Conservation (phyloP, 257 asterid species). For the Haberlea rhodopensis region DNA sequence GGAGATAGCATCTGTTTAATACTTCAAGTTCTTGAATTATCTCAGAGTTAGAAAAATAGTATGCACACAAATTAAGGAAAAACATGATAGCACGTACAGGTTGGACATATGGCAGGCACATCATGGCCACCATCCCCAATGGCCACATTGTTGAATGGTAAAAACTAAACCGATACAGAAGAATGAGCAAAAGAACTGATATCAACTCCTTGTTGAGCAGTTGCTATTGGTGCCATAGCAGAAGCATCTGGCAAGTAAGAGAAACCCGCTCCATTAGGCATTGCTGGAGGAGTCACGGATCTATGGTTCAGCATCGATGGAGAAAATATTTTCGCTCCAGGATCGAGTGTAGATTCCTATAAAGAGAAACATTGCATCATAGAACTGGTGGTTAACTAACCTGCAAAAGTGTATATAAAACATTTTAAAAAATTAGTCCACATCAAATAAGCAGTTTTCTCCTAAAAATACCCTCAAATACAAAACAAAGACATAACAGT, state of each 20-base stretch:
- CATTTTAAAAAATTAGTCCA: neutral
- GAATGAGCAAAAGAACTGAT: conserved; percentile 42
- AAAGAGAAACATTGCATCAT: conserved; percentile 23
- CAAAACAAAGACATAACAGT: neutral
- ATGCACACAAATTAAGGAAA: neutral
- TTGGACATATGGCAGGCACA: conserved; percentile 41
- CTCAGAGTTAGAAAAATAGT: conserved; percentile 21
- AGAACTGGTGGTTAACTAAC: conserved; percentile 14
- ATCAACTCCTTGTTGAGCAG: conserved; percentile 51
- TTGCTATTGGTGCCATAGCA: conserved; percentile 38
- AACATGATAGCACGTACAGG: conserved; percentile 44
- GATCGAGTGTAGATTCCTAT: conserved; percentile 86
- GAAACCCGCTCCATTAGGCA: conserved; percentile 42
- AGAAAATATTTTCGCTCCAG: conserved; percentile 70
- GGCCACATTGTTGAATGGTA: conserved; percentile 38
- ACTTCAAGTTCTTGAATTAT: conserved; percentile 15
- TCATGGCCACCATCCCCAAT: conserved; percentile 47
- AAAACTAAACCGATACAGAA: conserved; percentile 52
- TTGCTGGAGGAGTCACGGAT: conserved; percentile 51
- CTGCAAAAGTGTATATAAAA: neutral
- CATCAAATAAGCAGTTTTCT: conserved; percentile 17
- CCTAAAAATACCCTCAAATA: neutral
- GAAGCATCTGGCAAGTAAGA: conserved; percentile 39
- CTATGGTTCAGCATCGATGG: conserved; percentile 53
- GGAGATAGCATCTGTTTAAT: neutral